These are phyloP conservation scores for Eimeria praecox DNA, from an alignment of 169 alveolate species.

Conservation along the genomic window DNA sequence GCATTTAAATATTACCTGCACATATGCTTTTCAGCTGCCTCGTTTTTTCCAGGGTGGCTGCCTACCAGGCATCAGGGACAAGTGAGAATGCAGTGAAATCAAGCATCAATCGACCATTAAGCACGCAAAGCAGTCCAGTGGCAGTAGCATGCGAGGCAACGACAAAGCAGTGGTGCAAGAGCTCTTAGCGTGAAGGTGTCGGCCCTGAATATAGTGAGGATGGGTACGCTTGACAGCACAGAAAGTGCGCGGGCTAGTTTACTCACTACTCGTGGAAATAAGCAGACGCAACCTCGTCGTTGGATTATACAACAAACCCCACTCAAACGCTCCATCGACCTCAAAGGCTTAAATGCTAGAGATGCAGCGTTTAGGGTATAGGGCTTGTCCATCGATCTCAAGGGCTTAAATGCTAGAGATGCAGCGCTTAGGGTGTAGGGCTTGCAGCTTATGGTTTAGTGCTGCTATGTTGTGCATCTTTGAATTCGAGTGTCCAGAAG, in stretches of 20 bases:
- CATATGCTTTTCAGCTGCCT: background rate
- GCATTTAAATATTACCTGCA: background rate
- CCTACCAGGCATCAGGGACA: background rate
- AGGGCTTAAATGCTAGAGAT: too few relatives aligned
- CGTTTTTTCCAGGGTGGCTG: background rate
- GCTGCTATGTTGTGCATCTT: too few relatives aligned
- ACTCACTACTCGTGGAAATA: background rate
- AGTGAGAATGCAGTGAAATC: background rate
- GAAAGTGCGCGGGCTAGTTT: background rate
- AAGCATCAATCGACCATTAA: background rate
- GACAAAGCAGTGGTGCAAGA: background rate
- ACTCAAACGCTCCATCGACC: too few relatives aligned
- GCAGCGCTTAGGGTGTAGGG: too few relatives aligned
- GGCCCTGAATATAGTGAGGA: too few relatives aligned
- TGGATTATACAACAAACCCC: too few relatives aligned
- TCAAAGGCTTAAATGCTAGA: too few relatives aligned
- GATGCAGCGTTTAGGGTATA: too few relatives aligned
- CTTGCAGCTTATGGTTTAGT: too few relatives aligned
- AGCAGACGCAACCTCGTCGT: too few relatives aligned
- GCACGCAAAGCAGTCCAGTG: background rate
- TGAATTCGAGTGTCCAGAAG: too few relatives aligned
- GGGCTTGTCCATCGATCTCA: too few relatives aligned
- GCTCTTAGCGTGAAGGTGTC: background rate
- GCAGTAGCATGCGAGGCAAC: background rate
- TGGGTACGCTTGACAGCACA: background rate